phyloP scores from a whole-genome alignment of 108 stramenopile species.

The Nannochloropsis gaditana region DNA sequence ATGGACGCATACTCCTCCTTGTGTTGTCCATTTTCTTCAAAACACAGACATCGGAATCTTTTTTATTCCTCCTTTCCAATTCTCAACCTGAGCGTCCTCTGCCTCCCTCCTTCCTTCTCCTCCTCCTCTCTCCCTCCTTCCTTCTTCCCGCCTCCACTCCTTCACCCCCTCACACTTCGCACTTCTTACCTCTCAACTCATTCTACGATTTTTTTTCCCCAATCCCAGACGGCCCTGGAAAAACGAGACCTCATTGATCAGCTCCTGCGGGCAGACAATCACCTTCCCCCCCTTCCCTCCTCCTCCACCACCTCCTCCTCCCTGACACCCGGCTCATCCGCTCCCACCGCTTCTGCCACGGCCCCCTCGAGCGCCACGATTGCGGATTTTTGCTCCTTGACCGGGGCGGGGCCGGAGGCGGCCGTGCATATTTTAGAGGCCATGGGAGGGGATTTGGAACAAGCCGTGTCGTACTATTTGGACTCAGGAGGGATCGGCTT shows the following conservation, averaged over 20 bases:
- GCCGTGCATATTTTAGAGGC: background rate
- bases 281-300: background rate
- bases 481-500: background rate
- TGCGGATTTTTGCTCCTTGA: background rate
- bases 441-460: background rate
- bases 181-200: background rate
- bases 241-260: background rate
- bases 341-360: background rate
- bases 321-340: background rate
- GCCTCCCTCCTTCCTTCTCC: background rate
- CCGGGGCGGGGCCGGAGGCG: background rate
- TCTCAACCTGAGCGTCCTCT: background rate
- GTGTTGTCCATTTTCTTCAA: background rate
- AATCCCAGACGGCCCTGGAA: background rate
- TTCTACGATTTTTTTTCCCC: background rate
- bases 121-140: background rate
- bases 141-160: background rate
- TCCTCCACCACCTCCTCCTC: background rate
- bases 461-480: constrained; percentile 2
- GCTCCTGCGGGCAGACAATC: background rate
- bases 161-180: background rate
- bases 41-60: background rate
- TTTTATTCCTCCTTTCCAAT: background rate
- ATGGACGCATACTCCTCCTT: background rate
- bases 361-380: constrained; percentile 9